Evolutionary conservation across 2,329 filamentous ascomycete genomes (phyloP).

Genomic region (Neurospora crassa): DNA sequence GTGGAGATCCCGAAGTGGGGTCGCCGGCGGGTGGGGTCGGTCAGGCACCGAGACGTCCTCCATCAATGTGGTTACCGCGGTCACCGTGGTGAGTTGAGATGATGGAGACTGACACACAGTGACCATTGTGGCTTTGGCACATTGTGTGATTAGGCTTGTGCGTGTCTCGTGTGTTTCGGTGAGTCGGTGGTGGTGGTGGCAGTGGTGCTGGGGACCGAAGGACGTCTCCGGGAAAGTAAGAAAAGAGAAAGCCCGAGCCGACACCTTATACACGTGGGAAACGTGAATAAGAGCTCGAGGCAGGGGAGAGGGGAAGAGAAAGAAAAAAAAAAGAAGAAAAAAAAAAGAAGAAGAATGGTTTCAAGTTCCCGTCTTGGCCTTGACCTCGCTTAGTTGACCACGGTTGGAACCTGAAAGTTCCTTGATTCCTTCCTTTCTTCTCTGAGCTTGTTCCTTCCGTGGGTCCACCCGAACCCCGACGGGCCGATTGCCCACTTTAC

Average conservation of each 20-base stretch:
- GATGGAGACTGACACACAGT: neutral
- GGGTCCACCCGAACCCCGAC: neutral
- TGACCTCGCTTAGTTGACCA: neutral
- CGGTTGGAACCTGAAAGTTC: neutral
- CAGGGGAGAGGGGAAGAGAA: neutral
- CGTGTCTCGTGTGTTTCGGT: neutral
- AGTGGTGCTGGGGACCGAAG: neutral
- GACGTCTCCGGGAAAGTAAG: neutral
- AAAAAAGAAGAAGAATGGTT: neutral
- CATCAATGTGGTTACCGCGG: neutral
- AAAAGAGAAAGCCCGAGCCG: neutral
- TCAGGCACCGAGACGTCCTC: neutral
- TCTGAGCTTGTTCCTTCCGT: neutral
- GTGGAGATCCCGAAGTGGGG: neutral
- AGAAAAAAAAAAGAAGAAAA: neutral
- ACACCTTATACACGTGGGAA: neutral
- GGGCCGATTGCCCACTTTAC: neutral
- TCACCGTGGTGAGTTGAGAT: neutral
- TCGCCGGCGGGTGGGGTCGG: neutral
- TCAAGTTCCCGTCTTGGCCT: neutral
- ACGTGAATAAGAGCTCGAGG: neutral
- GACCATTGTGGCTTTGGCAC: neutral
- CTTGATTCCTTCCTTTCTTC: neutral
- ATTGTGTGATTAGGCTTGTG: neutral
- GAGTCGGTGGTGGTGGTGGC: neutral